Evolutionary conservation across 1,284 basidiomycete species (phyloP), one percentile per base, ranked within the genome.

Genomic region (Anthracocystis walkeri): DNA sequence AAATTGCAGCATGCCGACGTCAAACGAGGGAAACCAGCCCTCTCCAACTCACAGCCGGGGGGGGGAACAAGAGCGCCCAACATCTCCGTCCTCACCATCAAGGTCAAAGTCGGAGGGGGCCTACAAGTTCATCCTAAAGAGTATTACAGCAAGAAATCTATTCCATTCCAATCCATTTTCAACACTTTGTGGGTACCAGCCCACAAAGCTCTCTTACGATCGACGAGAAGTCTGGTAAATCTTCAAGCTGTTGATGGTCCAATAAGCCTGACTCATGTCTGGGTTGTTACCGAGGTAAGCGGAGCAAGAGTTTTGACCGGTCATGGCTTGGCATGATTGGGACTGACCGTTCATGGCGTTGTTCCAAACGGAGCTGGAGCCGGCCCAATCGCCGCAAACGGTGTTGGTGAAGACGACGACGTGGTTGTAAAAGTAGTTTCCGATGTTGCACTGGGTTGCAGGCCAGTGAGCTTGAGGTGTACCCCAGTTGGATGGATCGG

Each of bases 391-490:
- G 31, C 77, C 77, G 59, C 77, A 78, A 23, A 78, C 55, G 4
- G 66, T 73, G 73, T 76, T 76, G 64, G 72, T 70, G 56, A 78
- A 78, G 42, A 75, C 74, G 50, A 67, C 66, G 50, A 76, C 73
- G 62, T 78, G 77, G 64, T 73, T 78, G 66, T 69, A 76, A 31
- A 78, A 78, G 78, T 90, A 90, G 23, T 78, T 75, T 68, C 88
- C 87, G 63, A 87, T 85, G 77, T 89, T 89, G 44, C 77, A 79
- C 8, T 84, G 75, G 7, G 77, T 62, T 20, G 86, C 80, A 18
- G 89, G 88, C 82, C 90, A 90, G n/a, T 68, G 72, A 1, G 89
- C 89, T 55, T 87, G 86, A 2, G 90, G 89, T 16, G 53, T 44
- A 25, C 88, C 87, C 88, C 88, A 90, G n/a, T 55, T 75, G 23